Evolutionary conservation across 108 stramenopile species (phyloP).

Genomic region (Craspedostauros australis): DNA sequence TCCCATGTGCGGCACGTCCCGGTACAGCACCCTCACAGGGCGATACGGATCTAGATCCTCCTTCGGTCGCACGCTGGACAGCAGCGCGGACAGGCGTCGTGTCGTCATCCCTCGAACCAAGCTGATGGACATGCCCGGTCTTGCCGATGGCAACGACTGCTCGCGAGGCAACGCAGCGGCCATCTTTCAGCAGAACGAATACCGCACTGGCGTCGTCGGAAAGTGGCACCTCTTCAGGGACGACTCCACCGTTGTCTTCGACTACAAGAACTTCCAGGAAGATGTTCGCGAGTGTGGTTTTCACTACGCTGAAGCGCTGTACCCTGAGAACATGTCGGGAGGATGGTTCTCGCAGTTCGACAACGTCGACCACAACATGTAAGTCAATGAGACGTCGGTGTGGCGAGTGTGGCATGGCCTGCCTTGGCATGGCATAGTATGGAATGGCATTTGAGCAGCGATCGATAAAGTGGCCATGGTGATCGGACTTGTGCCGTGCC

Average conservation of each 20-base stretch:
- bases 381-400: too few species aligned
- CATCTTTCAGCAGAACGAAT: conserved; percentile 18
- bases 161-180: conserved; percentile 17
- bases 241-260: background rate
- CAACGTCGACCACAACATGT: background rate
- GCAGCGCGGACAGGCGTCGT: too few species aligned
- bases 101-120: conserved; percentile 33
- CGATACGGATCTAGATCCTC: conserved; percentile 23
- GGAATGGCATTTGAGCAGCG: too few species aligned
- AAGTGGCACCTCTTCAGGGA: conserved; percentile 26
- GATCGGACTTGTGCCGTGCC: too few species aligned
- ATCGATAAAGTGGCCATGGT: too few species aligned
- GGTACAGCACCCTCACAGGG: conserved; percentile 27
- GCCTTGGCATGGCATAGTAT: too few species aligned
- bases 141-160: conserved; percentile 12
- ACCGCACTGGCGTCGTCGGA: conserved; percentile 22
- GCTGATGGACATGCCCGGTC: conserved; percentile 11
- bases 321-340: conserved; percentile 18
- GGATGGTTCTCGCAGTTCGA: background rate
- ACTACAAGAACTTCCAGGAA: conserved; percentile 2
- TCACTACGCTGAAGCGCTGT: conserved; percentile 15
- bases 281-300: conserved; percentile 7
- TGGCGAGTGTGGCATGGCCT: too few species aligned
- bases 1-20: conserved; percentile 29
- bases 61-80: background rate